Base-by-base conservation (phyloP, 2,329 filamentous ascomycete species). In the Daldinia eschscholtzii region DNA sequence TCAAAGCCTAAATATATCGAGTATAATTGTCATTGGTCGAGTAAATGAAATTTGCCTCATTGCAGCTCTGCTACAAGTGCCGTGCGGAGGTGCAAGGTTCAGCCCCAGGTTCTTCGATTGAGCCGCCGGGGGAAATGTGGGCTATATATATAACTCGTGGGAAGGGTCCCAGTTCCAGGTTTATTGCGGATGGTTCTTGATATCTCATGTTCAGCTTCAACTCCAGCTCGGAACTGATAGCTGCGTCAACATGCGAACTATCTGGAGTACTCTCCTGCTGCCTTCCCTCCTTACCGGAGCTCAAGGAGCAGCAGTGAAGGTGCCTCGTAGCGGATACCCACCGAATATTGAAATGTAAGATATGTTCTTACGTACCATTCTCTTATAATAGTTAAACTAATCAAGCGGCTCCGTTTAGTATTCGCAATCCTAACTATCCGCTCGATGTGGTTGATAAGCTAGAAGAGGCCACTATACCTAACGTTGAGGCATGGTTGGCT, bases 361-460 rank as follows among this genome's bases (percentile, higher is more conserved):
- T 59, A 35, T 1, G 3, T 35, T 60, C 9, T 18, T 57, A 35
- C 15, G 15, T 35, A 1, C 6, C 46, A 9, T 7, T 9, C 3
- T 33, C 12, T 15, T 30, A 13, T 56, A 13, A 23, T 64, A 5
- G 41, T 53, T 44, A 10, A 10, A 20, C 65, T 75, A 46, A 72
- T 39, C 3, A 57, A 67, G 4, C 13, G 4, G 10, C 61, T 61
- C 28, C 7, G 10, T 60, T 15, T 53, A 74, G 73, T 18, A 39
- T 71, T 55, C 76, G 76, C 30, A 77, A 77, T 60, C 75, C 74
- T 15, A 53, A 28, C 59, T 78, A 77, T 64, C 74, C 76, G 1
- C 75, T 76, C 48, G 76, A 78, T 68, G 72, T 71, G 12, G 76
- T 78, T 46, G 76, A 78, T 59, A 71, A 74, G 64, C 57, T 77